Evolutionary conservation across 352 stramenopile genomes (phyloP).

Genomic region (Elongisporangium prolatum): DNA sequence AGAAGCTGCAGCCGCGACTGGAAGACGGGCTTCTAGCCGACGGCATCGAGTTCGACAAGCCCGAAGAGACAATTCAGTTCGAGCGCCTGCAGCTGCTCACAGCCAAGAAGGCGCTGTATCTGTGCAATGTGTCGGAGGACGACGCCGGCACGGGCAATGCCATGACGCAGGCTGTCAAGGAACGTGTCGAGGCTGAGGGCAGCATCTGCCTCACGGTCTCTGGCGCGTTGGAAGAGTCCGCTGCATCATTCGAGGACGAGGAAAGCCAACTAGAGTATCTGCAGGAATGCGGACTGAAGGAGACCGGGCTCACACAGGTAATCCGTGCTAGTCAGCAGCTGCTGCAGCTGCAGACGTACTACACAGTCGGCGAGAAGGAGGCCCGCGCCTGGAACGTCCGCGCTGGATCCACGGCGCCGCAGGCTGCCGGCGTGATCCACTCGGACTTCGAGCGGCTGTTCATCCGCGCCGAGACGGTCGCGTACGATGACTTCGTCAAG

Average conservation of each 20-base stretch:
- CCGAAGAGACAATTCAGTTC: slow-evolving; percentile 85
- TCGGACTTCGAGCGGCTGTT: slow-evolving; percentile 87
- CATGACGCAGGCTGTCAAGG: slow-evolving; percentile 82
- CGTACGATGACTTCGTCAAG: slow-evolving; percentile 94
- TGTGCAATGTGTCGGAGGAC: slow-evolving; percentile 96
- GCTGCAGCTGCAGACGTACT: slow-evolving; percentile 96
- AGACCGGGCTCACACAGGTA: slow-evolving; percentile 80
- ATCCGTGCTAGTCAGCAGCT: slow-evolving; percentile 91
- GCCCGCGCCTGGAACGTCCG: slow-evolving; percentile 80
- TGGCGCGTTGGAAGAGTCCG: slow-evolving; percentile 71
- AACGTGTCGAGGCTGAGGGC: slow-evolving; percentile 63
- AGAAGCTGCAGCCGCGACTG: slow-evolving; percentile 64
- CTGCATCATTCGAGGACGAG: slow-evolving; percentile 80
- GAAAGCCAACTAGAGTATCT: slow-evolving; percentile 94
- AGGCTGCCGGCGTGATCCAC: slow-evolving; percentile 80
- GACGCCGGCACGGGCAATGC: slow-evolving; percentile 93
- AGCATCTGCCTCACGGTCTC: slow-evolving; percentile 73
- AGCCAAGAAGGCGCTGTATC: slow-evolving; percentile 95
- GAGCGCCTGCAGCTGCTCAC: slow-evolving; percentile 84
- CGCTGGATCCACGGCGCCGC: slow-evolving; percentile 62
- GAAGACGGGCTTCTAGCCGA: slow-evolving; percentile 78
- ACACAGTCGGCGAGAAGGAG: slow-evolving; percentile 90
- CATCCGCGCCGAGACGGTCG: slow-evolving; percentile 92
- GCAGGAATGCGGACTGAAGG: slow-evolving; percentile 65
- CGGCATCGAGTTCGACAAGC: slow-evolving; percentile 52